A percentile compares a stretch with the other conserved stretches of the same genome.
Conservation (phyloP, 345 rosid species). For the Stellera chamaejasme region DNA sequence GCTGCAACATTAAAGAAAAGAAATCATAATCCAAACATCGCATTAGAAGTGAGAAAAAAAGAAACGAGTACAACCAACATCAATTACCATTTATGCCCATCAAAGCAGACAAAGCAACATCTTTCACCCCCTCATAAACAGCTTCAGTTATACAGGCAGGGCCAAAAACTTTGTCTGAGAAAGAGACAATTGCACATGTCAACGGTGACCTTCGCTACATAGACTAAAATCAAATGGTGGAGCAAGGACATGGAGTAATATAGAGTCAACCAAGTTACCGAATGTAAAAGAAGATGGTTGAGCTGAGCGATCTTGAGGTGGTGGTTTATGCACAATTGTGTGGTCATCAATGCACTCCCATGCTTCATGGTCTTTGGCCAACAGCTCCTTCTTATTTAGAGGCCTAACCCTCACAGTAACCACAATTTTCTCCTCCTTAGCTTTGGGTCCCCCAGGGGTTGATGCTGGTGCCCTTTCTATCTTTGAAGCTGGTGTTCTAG, state of each 20-base stretch:
- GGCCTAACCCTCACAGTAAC: constrained; percentile 95
- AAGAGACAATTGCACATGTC: neutral
- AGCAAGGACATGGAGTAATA: neutral
- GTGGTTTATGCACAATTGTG: constrained; percentile 64
- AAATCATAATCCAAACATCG: neutral
- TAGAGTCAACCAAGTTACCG: constrained; percentile 37
- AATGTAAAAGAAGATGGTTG: constrained; percentile 75
- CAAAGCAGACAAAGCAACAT: constrained; percentile 92
- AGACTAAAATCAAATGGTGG: neutral
- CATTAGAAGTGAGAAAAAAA: neutral
- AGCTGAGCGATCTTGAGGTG: constrained; percentile 67
- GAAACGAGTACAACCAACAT: constrained; percentile 1
- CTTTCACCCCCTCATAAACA: constrained; percentile 97
- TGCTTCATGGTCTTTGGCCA: constrained; percentile 80
- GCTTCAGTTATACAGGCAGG: constrained; percentile 61
- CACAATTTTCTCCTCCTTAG: constrained; percentile 92
- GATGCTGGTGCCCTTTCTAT: constrained; percentile 65
- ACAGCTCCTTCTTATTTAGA: constrained; percentile 74
- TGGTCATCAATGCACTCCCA: constrained; percentile 95
- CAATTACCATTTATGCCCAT: constrained; percentile 87
- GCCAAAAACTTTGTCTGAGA: constrained; percentile 90
- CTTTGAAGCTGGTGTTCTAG: constrained; percentile 73
- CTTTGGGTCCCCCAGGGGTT: constrained; percentile 65
- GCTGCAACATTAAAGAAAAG: constrained; percentile 35
- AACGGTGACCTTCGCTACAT: constrained; percentile 9